Percentiles rank a stretch among this genome's conserved stretches.
These are phyloP conservation scores for Xerocomellus dryophilus DNA, from an alignment of 768 basidiomycete genomes.

Conservation along the genomic window DNA sequence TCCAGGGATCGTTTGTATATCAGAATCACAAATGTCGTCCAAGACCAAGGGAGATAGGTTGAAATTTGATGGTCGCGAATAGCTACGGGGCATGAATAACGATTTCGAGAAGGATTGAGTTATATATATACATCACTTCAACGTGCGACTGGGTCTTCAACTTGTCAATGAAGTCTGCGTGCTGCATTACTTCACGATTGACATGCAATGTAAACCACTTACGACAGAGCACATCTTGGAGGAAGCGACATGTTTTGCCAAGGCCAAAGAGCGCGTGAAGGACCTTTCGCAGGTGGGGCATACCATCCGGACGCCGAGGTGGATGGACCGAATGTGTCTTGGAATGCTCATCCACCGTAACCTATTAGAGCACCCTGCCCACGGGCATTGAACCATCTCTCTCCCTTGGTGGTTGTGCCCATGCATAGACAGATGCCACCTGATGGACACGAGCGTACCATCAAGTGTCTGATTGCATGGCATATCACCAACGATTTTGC, in stretches of 20 bases:
- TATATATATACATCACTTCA: background rate
- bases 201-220: background rate
- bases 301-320: constrained; percentile 6
- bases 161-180: background rate
- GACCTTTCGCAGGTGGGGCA: constrained; percentile 9
- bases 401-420: constrained; percentile 3
- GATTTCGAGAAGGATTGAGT: background rate
- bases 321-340: constrained; percentile 10
- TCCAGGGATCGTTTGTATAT: background rate
- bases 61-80: background rate
- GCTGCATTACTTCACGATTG: background rate
- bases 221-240: constrained; percentile 3
- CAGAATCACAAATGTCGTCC: background rate
- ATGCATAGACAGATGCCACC: constrained; percentile 3
- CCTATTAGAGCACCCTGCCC: constrained; percentile 3
- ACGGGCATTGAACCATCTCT: constrained; percentile 4
- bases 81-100: background rate
- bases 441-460: background rate
- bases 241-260: constrained; percentile 11
- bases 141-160: background rate
- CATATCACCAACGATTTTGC: background rate
- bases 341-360: constrained; percentile 11
- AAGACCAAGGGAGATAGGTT: background rate
- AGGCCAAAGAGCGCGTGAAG: constrained; percentile 10
- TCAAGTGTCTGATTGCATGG: constrained; percentile 1